Conservation (phyloP, 2,329 filamentous ascomycete genomes). For the Aspergillus caelatus region DNA sequence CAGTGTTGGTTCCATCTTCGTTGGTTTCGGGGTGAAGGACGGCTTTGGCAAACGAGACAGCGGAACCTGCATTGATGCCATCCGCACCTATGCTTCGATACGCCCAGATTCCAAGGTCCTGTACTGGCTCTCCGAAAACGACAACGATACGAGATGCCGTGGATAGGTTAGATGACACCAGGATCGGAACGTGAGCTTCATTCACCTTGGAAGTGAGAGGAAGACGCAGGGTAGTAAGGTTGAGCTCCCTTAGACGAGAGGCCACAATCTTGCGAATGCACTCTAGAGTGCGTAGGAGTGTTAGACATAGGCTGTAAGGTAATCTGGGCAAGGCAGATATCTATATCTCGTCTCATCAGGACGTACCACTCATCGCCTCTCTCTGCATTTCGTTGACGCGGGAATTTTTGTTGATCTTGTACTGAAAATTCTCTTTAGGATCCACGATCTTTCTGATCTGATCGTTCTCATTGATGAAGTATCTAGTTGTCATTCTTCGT, state of each 20-base stretch:
- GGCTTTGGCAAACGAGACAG: slow-evolving; percentile 63
- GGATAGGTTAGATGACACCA: slow-evolving; percentile 61
- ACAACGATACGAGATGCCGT: slow-evolving; percentile 67
- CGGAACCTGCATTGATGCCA: slow-evolving; percentile 71
- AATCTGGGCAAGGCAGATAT: neutral
- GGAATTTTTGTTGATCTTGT: slow-evolving; percentile 71
- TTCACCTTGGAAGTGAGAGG: slow-evolving; percentile 55
- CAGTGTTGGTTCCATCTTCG: neutral
- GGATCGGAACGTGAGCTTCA: slow-evolving; percentile 69
- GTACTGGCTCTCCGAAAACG: slow-evolving; percentile 70
- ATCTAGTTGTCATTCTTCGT: slow-evolving; percentile 53
- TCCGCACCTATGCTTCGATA: slow-evolving; percentile 67
- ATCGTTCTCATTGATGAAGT: slow-evolving; percentile 75
- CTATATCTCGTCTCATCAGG: neutral
- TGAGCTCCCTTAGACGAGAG: slow-evolving; percentile 63
- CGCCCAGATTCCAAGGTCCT: slow-evolving; percentile 76
- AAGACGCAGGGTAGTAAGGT: slow-evolving; percentile 63
- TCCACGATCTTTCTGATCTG: slow-evolving; percentile 72
- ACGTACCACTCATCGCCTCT: slow-evolving; percentile 71
- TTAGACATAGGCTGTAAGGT: slow-evolving; percentile 4
- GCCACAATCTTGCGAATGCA: slow-evolving; percentile 65
- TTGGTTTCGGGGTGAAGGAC: slow-evolving; percentile 37
- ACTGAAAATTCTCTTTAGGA: slow-evolving; percentile 73
- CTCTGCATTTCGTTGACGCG: slow-evolving; percentile 76
- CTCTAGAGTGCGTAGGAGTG: slow-evolving; percentile 17